Base-by-base conservation (phyloP, 2,329 filamentous ascomycete genomes). In the Immersiporthe knoxdaviesiana region DNA sequence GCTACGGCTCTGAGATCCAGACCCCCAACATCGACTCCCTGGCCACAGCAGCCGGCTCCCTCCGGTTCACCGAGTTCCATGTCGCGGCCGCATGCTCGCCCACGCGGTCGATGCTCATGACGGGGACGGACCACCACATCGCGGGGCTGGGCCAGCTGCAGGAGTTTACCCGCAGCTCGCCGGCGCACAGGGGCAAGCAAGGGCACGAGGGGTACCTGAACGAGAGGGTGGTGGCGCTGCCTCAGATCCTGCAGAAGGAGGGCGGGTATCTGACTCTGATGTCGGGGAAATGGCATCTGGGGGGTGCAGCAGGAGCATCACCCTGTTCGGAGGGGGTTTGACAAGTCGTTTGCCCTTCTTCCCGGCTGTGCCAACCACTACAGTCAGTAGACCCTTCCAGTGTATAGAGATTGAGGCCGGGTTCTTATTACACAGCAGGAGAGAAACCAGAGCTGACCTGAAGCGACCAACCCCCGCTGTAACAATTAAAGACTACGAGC, bases 41-140 rank as follows among this genome's bases (percentile, higher is more conserved):
- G 1, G 72, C 71, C 7, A 76, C 77, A 3, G 76, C 79, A 66
- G 84, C 87, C 32, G 76, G 89, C 61, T 8, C 39, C n/a, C 77
- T 90, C 27, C 84, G 87, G 4, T 88, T 90, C 74, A 90, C 87
- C 0, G 86, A 90, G 73, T 90, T 89, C 76, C 88, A 91, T 74
- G 85, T 87, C 1, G 88, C 89, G 0, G 85, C 88, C 2, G 88
- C 88, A 64, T 91, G 88, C 77, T 90, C 87, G 63, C 89, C 89
- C 1, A 88, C 87, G 2, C 81, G 88, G 47, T 86, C 88, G 18
- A 91, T 91, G 88, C 84, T 91, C 72, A 86, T 90, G 83, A 89
- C 87, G 0, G 88, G 88, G 3, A 90, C 88, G 0, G 87, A 89
- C 73, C 84, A 89, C 72, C 87, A 87, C 74, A 86, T 87, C 67